Percentiles rank a stretch among this genome's conserved stretches.
phyloP scores from a whole-genome alignment of 1,139 yeast genomes.

The Lodderomyces theae region DNA sequence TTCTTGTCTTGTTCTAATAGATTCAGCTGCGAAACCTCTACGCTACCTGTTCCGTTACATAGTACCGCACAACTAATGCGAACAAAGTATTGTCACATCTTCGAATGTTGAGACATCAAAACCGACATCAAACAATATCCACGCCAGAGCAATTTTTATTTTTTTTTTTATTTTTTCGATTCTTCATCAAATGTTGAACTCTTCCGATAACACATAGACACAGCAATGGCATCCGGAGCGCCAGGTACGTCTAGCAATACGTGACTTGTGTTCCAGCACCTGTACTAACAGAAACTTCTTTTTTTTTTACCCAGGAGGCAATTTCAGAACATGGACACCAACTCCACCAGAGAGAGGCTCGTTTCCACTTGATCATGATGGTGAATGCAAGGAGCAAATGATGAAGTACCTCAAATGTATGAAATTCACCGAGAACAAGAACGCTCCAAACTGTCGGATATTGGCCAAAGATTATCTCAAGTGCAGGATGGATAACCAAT shows the following conservation, averaged over 20 bases:
- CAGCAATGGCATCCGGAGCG: conserved; percentile 29
- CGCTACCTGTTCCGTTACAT: no score
- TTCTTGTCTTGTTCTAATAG: no score
- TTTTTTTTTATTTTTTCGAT: background rate
- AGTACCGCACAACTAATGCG: no score
- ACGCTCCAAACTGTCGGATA: conserved; percentile 84
- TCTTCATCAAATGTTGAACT: no score
- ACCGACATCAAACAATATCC: no score
- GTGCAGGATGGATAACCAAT: conserved; percentile 87
- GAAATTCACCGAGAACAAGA: conserved; percentile 72
- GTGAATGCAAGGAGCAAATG: conserved; percentile 80
- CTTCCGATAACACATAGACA: no score
- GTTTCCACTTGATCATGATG: conserved; percentile 90
- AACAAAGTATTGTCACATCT: no score
- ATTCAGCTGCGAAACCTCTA: no score
- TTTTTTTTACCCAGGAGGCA: conserved; percentile 24
- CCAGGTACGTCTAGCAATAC: conserved; percentile 25
- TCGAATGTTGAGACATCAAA: no score
- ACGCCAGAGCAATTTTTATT: no score
- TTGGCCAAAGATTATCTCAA: conserved; percentile 77
- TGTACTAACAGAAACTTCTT: conserved; percentile 10
- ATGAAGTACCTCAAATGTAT: conserved; percentile 72
- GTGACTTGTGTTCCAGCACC: background rate
- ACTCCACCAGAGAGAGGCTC: conserved; percentile 97
- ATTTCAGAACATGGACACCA: conserved; percentile 60